Conservation (phyloP, 2,329 filamentous ascomycete species). For the Pezicula rhizophila region DNA sequence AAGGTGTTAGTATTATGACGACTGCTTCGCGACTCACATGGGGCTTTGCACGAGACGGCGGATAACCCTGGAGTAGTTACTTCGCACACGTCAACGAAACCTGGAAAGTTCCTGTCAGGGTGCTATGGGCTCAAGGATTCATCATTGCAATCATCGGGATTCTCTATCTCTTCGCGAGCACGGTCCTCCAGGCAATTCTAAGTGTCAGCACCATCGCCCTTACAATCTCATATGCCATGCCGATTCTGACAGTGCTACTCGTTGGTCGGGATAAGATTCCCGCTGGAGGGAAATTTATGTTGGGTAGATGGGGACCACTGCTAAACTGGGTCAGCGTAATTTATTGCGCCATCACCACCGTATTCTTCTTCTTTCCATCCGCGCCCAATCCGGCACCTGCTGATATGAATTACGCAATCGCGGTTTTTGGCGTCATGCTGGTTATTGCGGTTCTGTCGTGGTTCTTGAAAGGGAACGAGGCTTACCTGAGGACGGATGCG, state of each 20-base stretch:
- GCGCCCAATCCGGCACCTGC: constrained; percentile 35
- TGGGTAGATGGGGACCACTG: constrained; percentile 38
- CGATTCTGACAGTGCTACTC: constrained; percentile 41
- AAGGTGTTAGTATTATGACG: constrained; percentile 45
- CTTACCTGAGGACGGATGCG: constrained; percentile 6
- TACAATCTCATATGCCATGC: constrained; percentile 45
- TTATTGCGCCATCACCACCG: constrained; percentile 45
- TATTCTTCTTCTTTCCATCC: constrained; percentile 50
- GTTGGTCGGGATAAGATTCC: constrained; percentile 48
- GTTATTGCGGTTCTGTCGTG: constrained; percentile 44
- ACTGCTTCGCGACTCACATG: constrained; percentile 46
- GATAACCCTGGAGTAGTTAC: constrained; percentile 38
- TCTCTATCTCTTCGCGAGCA: constrained; percentile 47
- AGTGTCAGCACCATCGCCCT: constrained; percentile 51
- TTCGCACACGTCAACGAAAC: constrained; percentile 37
- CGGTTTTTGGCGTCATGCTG: constrained; percentile 49
- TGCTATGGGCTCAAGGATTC: constrained; percentile 46
- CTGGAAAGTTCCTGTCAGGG: constrained; percentile 47
- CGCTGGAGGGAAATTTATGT: constrained; percentile 32
- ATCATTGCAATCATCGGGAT: constrained; percentile 43
- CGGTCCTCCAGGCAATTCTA: constrained; percentile 46
- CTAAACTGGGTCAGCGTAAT: constrained; percentile 43
- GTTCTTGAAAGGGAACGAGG: constrained; percentile 36
- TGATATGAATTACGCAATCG: constrained; percentile 55
- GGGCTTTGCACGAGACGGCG: constrained; percentile 49